Evolutionary conservation across 139 green algal genomes (phyloP).

Genomic region (Picochlorum sp.): DNA sequence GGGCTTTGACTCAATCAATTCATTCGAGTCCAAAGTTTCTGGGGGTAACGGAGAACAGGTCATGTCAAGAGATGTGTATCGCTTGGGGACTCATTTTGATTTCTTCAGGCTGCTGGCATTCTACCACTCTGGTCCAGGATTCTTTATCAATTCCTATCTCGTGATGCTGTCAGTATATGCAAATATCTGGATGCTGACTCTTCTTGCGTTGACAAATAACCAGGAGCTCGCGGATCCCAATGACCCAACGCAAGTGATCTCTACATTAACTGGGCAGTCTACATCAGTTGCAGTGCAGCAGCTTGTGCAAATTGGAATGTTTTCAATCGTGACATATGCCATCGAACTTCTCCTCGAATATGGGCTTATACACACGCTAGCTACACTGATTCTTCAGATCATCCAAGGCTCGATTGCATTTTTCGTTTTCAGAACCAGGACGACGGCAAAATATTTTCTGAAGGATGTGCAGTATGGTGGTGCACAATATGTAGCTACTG

Average conservation of each 20-base stretch:
- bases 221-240: background rate
- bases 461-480: slow-evolving; percentile 53
- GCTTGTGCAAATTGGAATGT: slow-evolving; percentile 59
- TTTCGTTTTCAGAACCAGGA: slow-evolving; percentile 65
- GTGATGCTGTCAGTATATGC: slow-evolving; percentile 61
- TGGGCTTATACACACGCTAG: slow-evolving; percentile 38
- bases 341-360: slow-evolving; percentile 57
- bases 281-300: slow-evolving; percentile 33
- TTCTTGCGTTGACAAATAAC: slow-evolving; percentile 37
- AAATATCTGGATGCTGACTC: slow-evolving; percentile 45
- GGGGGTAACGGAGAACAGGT: slow-evolving; percentile 77
- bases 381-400: slow-evolving; percentile 40
- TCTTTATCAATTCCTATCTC: slow-evolving; percentile 69
- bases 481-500: slow-evolving; percentile 73
- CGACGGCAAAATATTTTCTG: slow-evolving; percentile 48
- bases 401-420: slow-evolving; percentile 52
- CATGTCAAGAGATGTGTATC: slow-evolving; percentile 65
- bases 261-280: slow-evolving; percentile 15
- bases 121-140: slow-evolving; percentile 58
- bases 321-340: slow-evolving; percentile 54
- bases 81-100: slow-evolving; percentile 63
- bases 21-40: slow-evolving; percentile 80
- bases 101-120: slow-evolving; percentile 72
- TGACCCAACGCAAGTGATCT: slow-evolving; percentile 10
- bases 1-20: slow-evolving; percentile 86